Percentiles rank a stretch among this genome's conserved stretches.
Evolutionary conservation across 805 yeast genomes (phyloP).

Genomic region (Nakazawaea ernobii): DNA sequence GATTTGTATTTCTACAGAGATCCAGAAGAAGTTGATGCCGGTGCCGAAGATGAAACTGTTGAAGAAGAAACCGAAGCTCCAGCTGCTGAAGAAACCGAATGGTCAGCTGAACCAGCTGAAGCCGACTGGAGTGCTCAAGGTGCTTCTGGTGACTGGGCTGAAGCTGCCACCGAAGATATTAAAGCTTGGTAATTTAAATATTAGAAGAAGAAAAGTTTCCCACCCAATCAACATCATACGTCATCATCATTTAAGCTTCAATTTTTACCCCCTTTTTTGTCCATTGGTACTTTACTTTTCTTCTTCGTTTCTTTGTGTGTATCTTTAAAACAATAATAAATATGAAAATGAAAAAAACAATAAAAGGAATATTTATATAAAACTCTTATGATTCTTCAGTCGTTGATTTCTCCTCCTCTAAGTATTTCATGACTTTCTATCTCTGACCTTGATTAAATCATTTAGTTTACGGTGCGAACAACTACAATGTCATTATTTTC

Average conservation of each 20-base stretch:
- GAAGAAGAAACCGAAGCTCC: constrained; percentile 63
- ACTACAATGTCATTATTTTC: neutral
- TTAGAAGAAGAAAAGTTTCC: neutral
- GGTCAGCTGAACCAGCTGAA: constrained; percentile 49
- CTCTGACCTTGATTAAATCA: too few species aligned
- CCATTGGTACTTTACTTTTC: neutral
- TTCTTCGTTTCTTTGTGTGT: constrained; percentile 1
- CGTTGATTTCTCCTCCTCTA: too few species aligned
- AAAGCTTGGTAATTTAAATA: constrained; percentile 19
- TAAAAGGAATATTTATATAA: neutral
- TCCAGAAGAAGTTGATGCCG: constrained; percentile 96
- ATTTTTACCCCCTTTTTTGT: neutral
- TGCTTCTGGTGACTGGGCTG: constrained; percentile 42
- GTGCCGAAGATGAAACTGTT: constrained; percentile 55
- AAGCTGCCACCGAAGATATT: constrained; percentile 49
- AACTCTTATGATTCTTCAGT: neutral
- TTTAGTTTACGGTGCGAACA: neutral
- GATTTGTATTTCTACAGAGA: constrained; percentile 99
- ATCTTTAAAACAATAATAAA: constrained; percentile 2
- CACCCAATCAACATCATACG: neutral
- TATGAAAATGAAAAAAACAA: neutral
- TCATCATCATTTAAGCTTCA: neutral
- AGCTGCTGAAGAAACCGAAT: constrained; percentile 47
- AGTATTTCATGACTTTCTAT: too few species aligned
- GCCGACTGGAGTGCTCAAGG: constrained; percentile 75